Percentiles rank a stretch among this genome's conserved stretches.
phyloP scores from a whole-genome alignment of 2,329 filamentous ascomycete species.

The Westerdykella sp. region DNA sequence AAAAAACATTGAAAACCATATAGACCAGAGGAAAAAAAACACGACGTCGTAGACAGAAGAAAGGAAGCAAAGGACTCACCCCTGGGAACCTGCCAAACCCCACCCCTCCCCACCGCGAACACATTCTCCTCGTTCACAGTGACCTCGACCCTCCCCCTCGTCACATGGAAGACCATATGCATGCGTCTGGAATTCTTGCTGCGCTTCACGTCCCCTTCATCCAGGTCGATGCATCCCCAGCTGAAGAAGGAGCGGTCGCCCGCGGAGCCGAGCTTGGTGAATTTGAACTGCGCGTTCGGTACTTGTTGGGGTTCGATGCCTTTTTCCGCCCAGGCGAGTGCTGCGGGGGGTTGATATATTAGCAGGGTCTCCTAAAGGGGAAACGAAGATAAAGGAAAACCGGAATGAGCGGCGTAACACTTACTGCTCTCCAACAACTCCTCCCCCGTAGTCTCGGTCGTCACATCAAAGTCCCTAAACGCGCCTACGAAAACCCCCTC shows the following conservation, averaged over 20 bases:
- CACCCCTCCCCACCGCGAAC: constrained; percentile 81
- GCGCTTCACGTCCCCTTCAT: constrained; percentile 74
- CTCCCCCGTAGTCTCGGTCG: constrained; percentile 51
- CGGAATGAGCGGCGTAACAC: constrained; percentile 7
- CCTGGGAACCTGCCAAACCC: constrained; percentile 90
- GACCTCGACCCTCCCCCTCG: constrained; percentile 73
- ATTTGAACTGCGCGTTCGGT: constrained; percentile 67
- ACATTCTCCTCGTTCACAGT: constrained; percentile 61
- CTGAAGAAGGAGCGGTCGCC: constrained; percentile 74
- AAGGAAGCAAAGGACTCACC: constrained; percentile 53
- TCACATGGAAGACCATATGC: constrained; percentile 95
- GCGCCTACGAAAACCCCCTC: constrained; percentile 58
- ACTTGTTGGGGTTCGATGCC: constrained; percentile 55
- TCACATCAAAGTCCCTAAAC: constrained; percentile 58
- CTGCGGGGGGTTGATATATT: constrained; percentile 32
- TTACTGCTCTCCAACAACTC: constrained; percentile 43
- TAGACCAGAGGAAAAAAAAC: constrained; percentile 1
- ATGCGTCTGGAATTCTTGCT: constrained; percentile 91
- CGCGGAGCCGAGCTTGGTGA: constrained; percentile 68
- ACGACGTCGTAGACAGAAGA: constrained; percentile 6
- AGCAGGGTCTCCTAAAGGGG: constrained; percentile 3
- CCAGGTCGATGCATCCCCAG: constrained; percentile 81
- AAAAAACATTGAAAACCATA: background rate
- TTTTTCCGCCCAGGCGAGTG: constrained; percentile 54
- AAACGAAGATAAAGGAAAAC: constrained; percentile 4